phyloP scores from a whole-genome alignment of 495 filamentous ascomycete species.

The Neurospora sp. region DNA sequence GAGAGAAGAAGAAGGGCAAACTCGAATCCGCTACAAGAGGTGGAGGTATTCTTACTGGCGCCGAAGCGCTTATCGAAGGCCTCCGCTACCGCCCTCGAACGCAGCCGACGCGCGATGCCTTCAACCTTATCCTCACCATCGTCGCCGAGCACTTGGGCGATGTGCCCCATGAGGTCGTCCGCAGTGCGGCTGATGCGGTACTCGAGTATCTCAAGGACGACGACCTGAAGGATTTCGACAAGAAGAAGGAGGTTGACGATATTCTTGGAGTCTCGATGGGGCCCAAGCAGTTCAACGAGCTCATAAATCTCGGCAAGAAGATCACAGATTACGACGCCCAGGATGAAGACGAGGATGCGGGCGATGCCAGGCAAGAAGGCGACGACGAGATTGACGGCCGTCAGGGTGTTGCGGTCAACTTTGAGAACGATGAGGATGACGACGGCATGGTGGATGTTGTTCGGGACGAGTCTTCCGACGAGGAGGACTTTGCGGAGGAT shows the following conservation, averaged over 20 bases:
- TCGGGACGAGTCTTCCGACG: slow-evolving; percentile 77
- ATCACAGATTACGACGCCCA: slow-evolving; percentile 98
- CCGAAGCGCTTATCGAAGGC: slow-evolving; percentile 81
- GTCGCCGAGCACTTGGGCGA: slow-evolving; percentile 84
- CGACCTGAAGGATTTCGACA: slow-evolving; percentile 93
- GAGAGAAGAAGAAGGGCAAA: slow-evolving; percentile 83
- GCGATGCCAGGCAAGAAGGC: slow-evolving; percentile 51
- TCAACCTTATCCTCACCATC: slow-evolving; percentile 87
- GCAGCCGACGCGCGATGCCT: slow-evolving; percentile 86
- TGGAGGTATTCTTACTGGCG: slow-evolving; percentile 71
- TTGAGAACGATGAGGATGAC: slow-evolving; percentile 87
- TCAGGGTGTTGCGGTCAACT: slow-evolving; percentile 94
- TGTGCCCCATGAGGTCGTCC: slow-evolving; percentile 81
- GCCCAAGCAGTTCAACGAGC: slow-evolving; percentile 90
- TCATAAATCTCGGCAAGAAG: slow-evolving; percentile 96
- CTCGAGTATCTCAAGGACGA: slow-evolving; percentile 91
- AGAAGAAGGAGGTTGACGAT: slow-evolving; percentile 96
- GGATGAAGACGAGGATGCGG: slow-evolving; percentile 90
- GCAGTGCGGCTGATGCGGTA: slow-evolving; percentile 90
- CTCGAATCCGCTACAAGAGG: slow-evolving; percentile 61
- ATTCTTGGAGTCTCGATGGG: slow-evolving; percentile 71
- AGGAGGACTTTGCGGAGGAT: slow-evolving; percentile 54
- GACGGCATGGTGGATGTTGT: slow-evolving; percentile 72
- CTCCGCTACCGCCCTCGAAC: slow-evolving; percentile 78
- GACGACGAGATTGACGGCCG: slow-evolving; percentile 84